phyloP scores from a whole-genome alignment of 345 rosid species.

The Boechera retrofracta region DNA sequence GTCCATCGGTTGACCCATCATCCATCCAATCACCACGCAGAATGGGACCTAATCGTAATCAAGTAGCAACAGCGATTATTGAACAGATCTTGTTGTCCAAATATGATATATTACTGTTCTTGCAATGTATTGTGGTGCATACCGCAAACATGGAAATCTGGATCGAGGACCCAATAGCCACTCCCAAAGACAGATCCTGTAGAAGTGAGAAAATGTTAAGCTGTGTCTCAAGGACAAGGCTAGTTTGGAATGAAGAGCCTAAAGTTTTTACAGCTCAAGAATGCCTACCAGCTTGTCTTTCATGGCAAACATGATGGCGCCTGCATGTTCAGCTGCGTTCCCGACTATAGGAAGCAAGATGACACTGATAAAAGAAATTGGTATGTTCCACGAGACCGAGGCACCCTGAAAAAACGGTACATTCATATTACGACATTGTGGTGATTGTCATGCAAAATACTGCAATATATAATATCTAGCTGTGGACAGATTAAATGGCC shows the following conservation, averaged over 20 bases:
- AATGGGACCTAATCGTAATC: constrained; percentile 59
- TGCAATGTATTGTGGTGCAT: constrained; percentile 42
- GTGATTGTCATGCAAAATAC: constrained; percentile 1
- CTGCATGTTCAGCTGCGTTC: constrained; percentile 97
- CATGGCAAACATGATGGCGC: constrained; percentile 98
- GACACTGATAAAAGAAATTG: constrained; percentile 88
- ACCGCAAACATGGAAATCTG: constrained; percentile 98
- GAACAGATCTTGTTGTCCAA: constrained; percentile 6
- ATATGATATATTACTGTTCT: constrained; percentile 30
- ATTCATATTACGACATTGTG: not conserved
- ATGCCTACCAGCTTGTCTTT: constrained; percentile 88
- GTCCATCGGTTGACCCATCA: constrained; percentile 84
- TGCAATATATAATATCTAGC: not conserved
- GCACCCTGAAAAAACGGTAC: constrained; percentile 62
- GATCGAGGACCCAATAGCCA: constrained; percentile 98
- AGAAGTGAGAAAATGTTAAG: constrained; percentile 13
- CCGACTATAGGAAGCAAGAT: constrained; percentile 98
- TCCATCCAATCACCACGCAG: constrained; percentile 88
- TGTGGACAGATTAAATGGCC: not conserved
- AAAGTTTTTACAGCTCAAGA: constrained; percentile 30
- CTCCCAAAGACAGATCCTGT: constrained; percentile 96
- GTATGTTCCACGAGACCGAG: constrained; percentile 74
- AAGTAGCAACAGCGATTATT: constrained; percentile 19
- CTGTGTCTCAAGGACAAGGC: constrained; percentile 15
- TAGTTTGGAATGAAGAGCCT: not conserved